Base-by-base conservation (phyloP, 345 rosid species). In the Citrus hindsii region DNA sequence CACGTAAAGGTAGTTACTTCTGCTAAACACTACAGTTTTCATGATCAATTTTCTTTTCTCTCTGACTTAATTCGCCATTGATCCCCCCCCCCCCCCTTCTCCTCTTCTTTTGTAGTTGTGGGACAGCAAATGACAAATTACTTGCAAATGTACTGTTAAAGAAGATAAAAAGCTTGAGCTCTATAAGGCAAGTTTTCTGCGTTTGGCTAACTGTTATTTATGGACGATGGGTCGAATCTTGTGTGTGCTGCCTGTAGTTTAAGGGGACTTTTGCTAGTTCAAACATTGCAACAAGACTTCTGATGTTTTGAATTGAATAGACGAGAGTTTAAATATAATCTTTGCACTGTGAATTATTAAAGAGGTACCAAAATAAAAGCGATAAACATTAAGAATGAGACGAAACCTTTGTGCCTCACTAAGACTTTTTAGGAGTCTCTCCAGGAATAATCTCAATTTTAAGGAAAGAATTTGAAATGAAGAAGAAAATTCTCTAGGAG, bases 1-100 rank as follows among this genome's bases (percentile, higher is more conserved):
- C 79, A 64, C 76, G 88, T 91, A 8, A 86, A 81, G 94, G 94
- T 94, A 83, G 7, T 21, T 24, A 35, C 61, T 56, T 33, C n/a
- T 67, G 24, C 56, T 72, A 14, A 22, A 71, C 51, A 0, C 48
- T 21, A 2, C 33, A 35, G 62, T 10, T 21, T 18, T 25, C 16
- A 40, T 33, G 22, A 75, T 6, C 24, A 18, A 16, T 9, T 82
- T 68, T 61, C 30, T 4, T 59, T 33, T 38, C 18, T 71, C 38
- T 61, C 33, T 42, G 9, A 69, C 42, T 55, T 68, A 65, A 6
- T 69, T 71, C 24, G 38, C 10, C 27, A 33, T 40, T 82, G 19
- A 67, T 5, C 35, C 35, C 8, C 38, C 8, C 7, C 7, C 8
- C 30, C 2, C 30, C 0, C 6, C 66, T 56, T 12, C 4, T 38